A percentile compares a stretch with the other conserved stretches of the same genome.
These are phyloP conservation scores for Penicillium sp. DNA, from an alignment of 2,329 filamentous ascomycete species.

Conservation along the genomic window DNA sequence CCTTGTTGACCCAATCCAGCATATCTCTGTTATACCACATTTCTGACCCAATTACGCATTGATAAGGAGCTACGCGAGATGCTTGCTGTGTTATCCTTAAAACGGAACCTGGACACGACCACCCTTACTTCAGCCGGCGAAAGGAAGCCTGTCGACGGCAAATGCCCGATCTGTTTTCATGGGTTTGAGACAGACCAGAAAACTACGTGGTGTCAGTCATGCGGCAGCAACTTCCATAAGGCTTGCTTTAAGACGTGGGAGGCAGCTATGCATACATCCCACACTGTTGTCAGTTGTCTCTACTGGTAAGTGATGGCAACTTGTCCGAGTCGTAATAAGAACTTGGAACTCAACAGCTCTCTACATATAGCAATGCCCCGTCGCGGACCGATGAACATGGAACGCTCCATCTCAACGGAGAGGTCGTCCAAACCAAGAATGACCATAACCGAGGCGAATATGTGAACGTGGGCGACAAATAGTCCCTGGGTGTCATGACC, in stretches of 20 bases:
- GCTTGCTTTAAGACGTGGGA: constrained; percentile 57
- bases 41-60: background rate
- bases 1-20: background rate
- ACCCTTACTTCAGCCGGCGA: constrained; percentile 38
- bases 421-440: constrained; percentile 8
- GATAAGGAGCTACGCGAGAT: constrained; percentile 54
- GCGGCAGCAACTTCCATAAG: constrained; percentile 63
- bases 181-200: constrained; percentile 49
- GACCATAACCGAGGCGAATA: constrained; percentile 41
- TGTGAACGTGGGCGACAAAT: constrained; percentile 43
- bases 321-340: background rate
- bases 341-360: background rate
- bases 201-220: constrained; percentile 59
- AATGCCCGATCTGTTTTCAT: constrained; percentile 63
- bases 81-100: constrained; percentile 52
- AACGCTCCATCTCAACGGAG: background rate
- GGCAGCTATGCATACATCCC: constrained; percentile 29
- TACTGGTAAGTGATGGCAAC: constrained; percentile 40
- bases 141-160: constrained; percentile 59
- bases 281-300: constrained; percentile 39
- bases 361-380: constrained; percentile 29
- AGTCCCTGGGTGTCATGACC: constrained; percentile 32
- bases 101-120: constrained; percentile 40
- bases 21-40: background rate
- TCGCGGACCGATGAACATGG: background rate